Base-by-base conservation (phyloP, 495 filamentous ascomycete genomes). In the Penicillium mononematosum region DNA sequence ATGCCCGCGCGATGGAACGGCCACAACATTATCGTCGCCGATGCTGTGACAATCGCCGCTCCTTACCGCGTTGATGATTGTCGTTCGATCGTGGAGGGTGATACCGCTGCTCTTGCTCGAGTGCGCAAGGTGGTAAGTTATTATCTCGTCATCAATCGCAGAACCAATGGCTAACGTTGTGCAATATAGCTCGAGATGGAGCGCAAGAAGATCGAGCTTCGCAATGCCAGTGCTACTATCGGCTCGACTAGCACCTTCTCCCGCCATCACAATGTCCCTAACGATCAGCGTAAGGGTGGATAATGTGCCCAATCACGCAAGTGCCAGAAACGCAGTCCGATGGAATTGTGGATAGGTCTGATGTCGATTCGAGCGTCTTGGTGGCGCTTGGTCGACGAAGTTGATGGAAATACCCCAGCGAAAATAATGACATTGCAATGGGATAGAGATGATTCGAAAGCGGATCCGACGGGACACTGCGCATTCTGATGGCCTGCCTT, bases 1-100 rank as follows among this genome's bases (percentile, higher is more conserved):
- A 86, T 87, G 75, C 83, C 83, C 10, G 77, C 83, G 44, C 75
- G 81, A 44, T 90, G 87, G 87, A 73, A 84, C 58, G 83, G 78
- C 8, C 75, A 73, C 45, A 75, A 74, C 36, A 89, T 90, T 55
- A 72, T 90, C 17, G 85, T 89, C 24, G 80, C 81, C 45, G 85
- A 88, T 62, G 75, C 78, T n/a, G 85, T 89, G 31, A 65, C 83
- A 27, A 84, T 90, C 56, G 68, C 78, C 12, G 67, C 78, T 6
- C 87, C 85, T 4, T 89, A 88, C 64, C 78, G 75, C 4, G 68
- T 77, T 29, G 84, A 86, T 34, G 81, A 85, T 46, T 86, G 85
- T 60, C 76, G 73, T 58, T 71, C 78, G 16, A 62, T 79, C 54
- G 65, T 74, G 50, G 71, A 77, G 60, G 74, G 79, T 63, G 72